These are phyloP conservation scores for Mycena olivaceomarginata DNA, from an alignment of 768 basidiomycete genomes.

Conservation along the genomic window DNA sequence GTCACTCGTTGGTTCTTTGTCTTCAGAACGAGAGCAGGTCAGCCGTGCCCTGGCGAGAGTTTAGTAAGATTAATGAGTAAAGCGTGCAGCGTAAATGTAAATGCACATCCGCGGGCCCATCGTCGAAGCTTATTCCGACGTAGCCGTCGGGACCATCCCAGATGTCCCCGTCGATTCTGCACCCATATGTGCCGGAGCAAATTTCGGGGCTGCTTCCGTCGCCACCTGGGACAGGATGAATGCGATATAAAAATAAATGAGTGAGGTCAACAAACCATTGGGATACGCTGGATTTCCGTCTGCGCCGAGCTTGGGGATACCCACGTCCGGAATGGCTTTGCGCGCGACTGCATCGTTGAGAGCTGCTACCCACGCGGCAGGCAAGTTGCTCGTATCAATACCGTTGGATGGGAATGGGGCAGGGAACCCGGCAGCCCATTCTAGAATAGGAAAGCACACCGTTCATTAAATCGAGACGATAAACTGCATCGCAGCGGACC, in stretches of 20 bases:
- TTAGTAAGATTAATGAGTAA: not conserved
- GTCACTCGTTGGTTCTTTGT: conserved; percentile 83
- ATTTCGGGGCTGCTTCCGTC: conserved; percentile 69
- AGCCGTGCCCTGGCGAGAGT: conserved; percentile 57
- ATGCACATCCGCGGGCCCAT: conserved; percentile 75
- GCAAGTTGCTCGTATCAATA: conserved; percentile 19
- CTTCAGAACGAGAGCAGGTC: conserved; percentile 79
- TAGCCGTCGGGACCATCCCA: conserved; percentile 87
- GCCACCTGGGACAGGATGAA: not conserved
- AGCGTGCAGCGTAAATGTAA: too few species aligned
- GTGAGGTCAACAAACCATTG: not conserved
- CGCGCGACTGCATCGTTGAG: conserved; percentile 78
- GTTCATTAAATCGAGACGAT: not conserved
- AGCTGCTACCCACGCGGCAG: conserved; percentile 50
- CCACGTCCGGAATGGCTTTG: conserved; percentile 85
- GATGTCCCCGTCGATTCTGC: conserved; percentile 71
- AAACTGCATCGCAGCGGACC: conserved; percentile 50
- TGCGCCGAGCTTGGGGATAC: conserved; percentile 63
- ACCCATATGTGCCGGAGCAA: conserved; percentile 88
- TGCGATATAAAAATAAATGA: not conserved
- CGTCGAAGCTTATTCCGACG: conserved; percentile 85
- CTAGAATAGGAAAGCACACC: not conserved
- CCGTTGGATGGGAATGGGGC: not conserved
- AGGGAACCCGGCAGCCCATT: conserved; percentile 18
- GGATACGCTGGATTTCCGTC: conserved; percentile 16